Conservation (phyloP, 1,284 basidiomycete genomes). For the Sanghuangporus sanghuang region DNA sequence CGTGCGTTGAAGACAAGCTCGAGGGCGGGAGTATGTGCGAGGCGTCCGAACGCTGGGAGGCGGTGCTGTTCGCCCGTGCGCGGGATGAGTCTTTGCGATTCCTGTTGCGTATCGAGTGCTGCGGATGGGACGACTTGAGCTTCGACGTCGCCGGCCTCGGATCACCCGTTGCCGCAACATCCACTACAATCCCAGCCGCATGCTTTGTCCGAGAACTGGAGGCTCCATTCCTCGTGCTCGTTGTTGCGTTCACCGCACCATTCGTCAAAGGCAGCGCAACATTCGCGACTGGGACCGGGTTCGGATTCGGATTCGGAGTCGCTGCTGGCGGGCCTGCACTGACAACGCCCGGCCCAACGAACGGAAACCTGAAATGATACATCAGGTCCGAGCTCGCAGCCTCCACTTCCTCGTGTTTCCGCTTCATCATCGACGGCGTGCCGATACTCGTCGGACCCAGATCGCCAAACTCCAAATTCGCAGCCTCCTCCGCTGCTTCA, state of each 20-base stretch:
- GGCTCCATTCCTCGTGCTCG: not conserved
- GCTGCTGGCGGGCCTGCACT: conserved; percentile 7
- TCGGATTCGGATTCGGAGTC: not conserved
- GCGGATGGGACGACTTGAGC: conserved; percentile 7
- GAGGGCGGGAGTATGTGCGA: not conserved
- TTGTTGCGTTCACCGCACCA: not conserved
- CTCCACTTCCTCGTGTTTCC: conserved; percentile 48
- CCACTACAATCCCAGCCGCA: not conserved
- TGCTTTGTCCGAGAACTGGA: conserved; percentile 1
- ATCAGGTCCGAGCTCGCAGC: conserved; percentile 24
- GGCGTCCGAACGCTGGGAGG: conserved; percentile 2
- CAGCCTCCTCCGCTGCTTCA: conserved; percentile 23
- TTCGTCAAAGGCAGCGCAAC: not conserved
- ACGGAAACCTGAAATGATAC: conserved; percentile 42
- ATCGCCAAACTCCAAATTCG: not conserved
- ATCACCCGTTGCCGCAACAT: not conserved
- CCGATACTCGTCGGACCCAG: conserved; percentile 19
- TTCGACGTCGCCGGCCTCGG: conserved; percentile 4
- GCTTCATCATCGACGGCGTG: conserved; percentile 36
- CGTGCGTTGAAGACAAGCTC: not conserved
- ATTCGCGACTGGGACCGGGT: not conserved
- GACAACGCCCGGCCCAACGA: conserved; percentile 36
- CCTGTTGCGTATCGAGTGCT: not conserved
- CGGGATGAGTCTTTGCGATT: conserved; percentile 7
- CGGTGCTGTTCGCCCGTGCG: conserved; percentile 6